These are phyloP conservation scores for Backusella circina DNA, from an alignment of 192 early-diverging fungal species.

Conservation along the genomic window DNA sequence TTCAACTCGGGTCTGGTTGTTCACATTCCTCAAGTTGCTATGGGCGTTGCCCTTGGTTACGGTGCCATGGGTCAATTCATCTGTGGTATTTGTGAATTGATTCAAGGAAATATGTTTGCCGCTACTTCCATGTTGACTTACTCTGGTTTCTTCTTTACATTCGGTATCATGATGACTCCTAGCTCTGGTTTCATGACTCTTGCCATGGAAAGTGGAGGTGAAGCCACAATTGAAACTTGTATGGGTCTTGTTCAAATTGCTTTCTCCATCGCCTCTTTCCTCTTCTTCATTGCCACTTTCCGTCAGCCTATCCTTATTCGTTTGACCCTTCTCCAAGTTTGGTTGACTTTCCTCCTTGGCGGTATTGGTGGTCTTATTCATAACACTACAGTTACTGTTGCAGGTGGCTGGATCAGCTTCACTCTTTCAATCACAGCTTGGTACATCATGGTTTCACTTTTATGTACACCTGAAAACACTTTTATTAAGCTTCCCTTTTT, in stretches of 20 bases:
- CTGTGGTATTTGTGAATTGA: slow-evolving; percentile 8
- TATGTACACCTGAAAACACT: not conserved
- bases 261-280: slow-evolving; percentile 15
- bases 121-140: slow-evolving; percentile 22
- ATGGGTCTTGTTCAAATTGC: slow-evolving; percentile 11
- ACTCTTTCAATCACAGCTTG: slow-evolving; percentile 20
- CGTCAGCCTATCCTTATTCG: slow-evolving; percentile 15
- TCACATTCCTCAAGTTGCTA: slow-evolving; percentile 13
- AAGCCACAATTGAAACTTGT: not conserved
- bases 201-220: not conserved
- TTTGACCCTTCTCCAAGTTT: slow-evolving; percentile 14
- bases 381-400: not conserved
- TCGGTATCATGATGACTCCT: slow-evolving; percentile 23
- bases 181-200: slow-evolving; percentile 5
- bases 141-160: slow-evolving; percentile 25
- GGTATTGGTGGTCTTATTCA: slow-evolving; percentile 7
- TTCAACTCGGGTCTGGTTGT: slow-evolving; percentile 10
- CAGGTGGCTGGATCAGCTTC: slow-evolving; percentile 24
- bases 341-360: slow-evolving; percentile 18
- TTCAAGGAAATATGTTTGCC: slow-evolving; percentile 21
- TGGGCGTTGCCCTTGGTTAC: slow-evolving; percentile 18
- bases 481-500: not conserved
- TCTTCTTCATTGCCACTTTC: slow-evolving; percentile 21
- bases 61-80: slow-evolving; percentile 18
- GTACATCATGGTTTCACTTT: slow-evolving; percentile 11